Evolutionary conservation across 192 early-diverging fungal genomes (phyloP).

Genomic region (Gigaspora rosea): DNA sequence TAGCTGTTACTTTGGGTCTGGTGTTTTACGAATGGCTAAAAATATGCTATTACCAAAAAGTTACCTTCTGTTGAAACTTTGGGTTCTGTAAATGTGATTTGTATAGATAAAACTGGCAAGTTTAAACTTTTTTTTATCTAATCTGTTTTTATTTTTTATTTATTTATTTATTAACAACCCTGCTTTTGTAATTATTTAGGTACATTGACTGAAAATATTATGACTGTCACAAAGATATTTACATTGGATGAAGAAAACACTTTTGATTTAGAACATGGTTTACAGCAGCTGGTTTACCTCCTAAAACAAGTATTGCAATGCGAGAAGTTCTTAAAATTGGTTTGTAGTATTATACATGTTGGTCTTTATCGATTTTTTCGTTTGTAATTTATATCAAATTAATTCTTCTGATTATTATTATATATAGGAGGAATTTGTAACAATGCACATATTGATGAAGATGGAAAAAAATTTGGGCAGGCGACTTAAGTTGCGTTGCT

Average conservation of each 20-base stretch:
- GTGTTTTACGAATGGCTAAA: constrained; percentile 90
- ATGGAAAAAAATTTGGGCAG: constrained; percentile 81
- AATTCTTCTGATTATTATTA: constrained; percentile 39
- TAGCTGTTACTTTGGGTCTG: constrained; percentile 92
- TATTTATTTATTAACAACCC: too few relatives aligned
- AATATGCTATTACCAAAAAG: constrained; percentile 92
- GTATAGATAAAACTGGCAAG: constrained; percentile 92
- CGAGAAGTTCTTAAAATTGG: constrained; percentile 55
- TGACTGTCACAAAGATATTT: constrained; percentile 88
- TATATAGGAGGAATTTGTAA: constrained; percentile 86
- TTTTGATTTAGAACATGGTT: constrained; percentile 55
- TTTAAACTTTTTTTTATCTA: too few relatives aligned
- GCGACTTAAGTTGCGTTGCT: constrained; percentile 94
- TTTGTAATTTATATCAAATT: not conserved
- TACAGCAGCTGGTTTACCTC: constrained; percentile 38
- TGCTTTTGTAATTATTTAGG: constrained; percentile 37
- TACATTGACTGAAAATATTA: constrained; percentile 93
- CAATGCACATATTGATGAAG: constrained; percentile 77
- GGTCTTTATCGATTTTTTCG: not conserved
- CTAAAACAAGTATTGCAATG: constrained; percentile 40
- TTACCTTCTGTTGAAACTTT: constrained; percentile 93
- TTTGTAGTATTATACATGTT: constrained; percentile 29
- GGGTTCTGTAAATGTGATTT: constrained; percentile 93
- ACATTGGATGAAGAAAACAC: constrained; percentile 55
- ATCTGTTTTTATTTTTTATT: too few relatives aligned